Conservation (phyloP, 1,139 yeast species). For the Debaryomyces udenii region DNA sequence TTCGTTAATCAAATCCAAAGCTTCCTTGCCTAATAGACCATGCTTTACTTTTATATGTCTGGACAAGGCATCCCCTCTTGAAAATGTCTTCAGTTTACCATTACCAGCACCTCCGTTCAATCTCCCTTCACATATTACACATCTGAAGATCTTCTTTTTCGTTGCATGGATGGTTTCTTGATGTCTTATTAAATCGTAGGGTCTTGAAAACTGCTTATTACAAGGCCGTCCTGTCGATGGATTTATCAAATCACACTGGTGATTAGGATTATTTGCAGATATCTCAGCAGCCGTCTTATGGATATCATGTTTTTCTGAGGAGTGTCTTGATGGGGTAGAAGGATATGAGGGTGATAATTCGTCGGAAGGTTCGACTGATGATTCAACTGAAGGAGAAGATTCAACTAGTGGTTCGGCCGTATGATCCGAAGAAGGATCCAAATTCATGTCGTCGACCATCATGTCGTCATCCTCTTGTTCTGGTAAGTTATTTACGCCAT, state of each 20-base stretch:
- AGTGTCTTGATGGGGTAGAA: constrained; percentile 3
- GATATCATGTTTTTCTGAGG: constrained; percentile 3
- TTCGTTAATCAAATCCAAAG: constrained; percentile 63
- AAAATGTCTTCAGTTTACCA: constrained; percentile 57
- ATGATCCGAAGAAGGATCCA: constrained; percentile 9
- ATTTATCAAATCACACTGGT: constrained; percentile 56
- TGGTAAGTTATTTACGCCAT: constrained; percentile 10
- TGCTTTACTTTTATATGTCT: constrained; percentile 54
- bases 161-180: constrained; percentile 55
- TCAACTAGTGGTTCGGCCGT: constrained; percentile 4
- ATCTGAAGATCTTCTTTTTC: constrained; percentile 50
- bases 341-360: constrained; percentile 5
- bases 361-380: constrained; percentile 6
- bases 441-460: constrained; percentile 13
- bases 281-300: constrained; percentile 27
- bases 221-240: constrained; percentile 53
- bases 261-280: constrained; percentile 35
- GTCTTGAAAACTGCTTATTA: constrained; percentile 50
- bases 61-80: constrained; percentile 53
- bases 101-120: constrained; percentile 56
- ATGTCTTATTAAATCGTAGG: constrained; percentile 52
- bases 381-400: constrained; percentile 6
- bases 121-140: constrained; percentile 55
- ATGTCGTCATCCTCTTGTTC: constrained; percentile 14
- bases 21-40: constrained; percentile 50